Percentiles rank a stretch among this genome's conserved stretches.
These are phyloP conservation scores for Claviceps arundinis DNA, from an alignment of 2,329 filamentous ascomycete genomes.

Conservation along the genomic window DNA sequence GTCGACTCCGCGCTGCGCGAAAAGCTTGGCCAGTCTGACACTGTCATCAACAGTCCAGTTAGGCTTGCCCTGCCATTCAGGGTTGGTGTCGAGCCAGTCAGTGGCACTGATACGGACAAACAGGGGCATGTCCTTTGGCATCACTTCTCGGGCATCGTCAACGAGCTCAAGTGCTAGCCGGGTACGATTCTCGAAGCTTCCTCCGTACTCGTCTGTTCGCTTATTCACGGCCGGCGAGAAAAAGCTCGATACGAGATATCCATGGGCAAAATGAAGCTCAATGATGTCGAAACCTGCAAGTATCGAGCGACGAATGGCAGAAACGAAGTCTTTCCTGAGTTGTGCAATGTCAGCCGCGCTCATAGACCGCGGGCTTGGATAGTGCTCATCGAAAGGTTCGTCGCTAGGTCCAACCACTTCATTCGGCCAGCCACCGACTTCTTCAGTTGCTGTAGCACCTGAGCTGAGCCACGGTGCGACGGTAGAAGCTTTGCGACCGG, in stretches of 20 bases:
- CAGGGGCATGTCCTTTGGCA: constrained; percentile 56
- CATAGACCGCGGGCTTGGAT: constrained; percentile 46
- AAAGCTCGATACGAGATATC: constrained; percentile 48
- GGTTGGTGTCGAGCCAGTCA: constrained; percentile 51
- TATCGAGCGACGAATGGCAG: constrained; percentile 39
- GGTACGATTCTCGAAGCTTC: constrained; percentile 34
- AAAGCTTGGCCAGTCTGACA: constrained; percentile 51
- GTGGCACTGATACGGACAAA: constrained; percentile 61
- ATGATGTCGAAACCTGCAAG: constrained; percentile 31
- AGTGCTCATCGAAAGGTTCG: constrained; percentile 43
- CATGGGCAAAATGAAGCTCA: constrained; percentile 39
- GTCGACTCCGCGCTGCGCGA: constrained; percentile 65
- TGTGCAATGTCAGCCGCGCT: constrained; percentile 48
- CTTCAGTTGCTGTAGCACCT: constrained; percentile 37
- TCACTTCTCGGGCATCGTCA: constrained; percentile 44
- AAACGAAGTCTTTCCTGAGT: constrained; percentile 44
- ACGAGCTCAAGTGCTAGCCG: constrained; percentile 42
- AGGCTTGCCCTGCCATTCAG: background rate
- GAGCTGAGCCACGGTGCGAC: constrained; percentile 49
- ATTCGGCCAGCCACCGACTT: constrained; percentile 42
- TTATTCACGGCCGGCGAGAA: constrained; percentile 32
- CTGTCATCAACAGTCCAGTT: constrained; percentile 17
- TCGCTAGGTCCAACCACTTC: constrained; percentile 38
- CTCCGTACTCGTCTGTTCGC: constrained; percentile 37
- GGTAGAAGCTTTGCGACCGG: constrained; percentile 55